These are phyloP conservation scores for Diaporthe nobilis DNA, from an alignment of 2,329 filamentous ascomycete species.

Conservation along the genomic window DNA sequence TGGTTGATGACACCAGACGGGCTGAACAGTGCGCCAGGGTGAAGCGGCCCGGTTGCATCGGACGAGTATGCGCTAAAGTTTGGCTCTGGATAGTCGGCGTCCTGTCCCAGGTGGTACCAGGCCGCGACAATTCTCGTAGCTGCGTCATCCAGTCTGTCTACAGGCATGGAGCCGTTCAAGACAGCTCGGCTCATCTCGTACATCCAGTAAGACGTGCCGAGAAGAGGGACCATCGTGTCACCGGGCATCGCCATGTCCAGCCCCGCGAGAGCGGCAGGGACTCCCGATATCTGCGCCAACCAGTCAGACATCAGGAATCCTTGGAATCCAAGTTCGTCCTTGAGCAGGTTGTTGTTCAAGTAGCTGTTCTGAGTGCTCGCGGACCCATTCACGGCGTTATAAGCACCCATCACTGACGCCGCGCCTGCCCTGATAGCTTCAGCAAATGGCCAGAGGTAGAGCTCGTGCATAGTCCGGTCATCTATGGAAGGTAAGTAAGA, in stretches of 20 bases:
- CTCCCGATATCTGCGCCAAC: slow-evolving; percentile 82
- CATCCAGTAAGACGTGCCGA: slow-evolving; percentile 68
- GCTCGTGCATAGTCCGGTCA: slow-evolving; percentile 81
- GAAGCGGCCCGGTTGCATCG: slow-evolving; percentile 67
- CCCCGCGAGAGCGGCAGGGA: slow-evolving; percentile 80
- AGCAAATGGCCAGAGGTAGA: slow-evolving; percentile 85
- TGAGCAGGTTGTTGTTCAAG: slow-evolving; percentile 81
- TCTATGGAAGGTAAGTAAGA: slow-evolving; percentile 55
- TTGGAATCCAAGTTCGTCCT: slow-evolving; percentile 85
- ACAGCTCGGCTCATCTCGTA: slow-evolving; percentile 68
- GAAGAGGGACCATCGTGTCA: slow-evolving; percentile 70
- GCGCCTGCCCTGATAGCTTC: slow-evolving; percentile 79
- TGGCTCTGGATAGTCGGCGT: slow-evolving; percentile 67
- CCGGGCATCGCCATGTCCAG: slow-evolving; percentile 75
- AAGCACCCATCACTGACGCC: slow-evolving; percentile 75
- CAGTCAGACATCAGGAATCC: slow-evolving; percentile 88
- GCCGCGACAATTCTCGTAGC: slow-evolving; percentile 70
- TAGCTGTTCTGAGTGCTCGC: slow-evolving; percentile 86
- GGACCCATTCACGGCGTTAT: slow-evolving; percentile 82
- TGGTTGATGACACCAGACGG: slow-evolving; percentile 76
- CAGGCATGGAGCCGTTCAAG: slow-evolving; percentile 69
- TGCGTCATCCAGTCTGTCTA: slow-evolving; percentile 70
- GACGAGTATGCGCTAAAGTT: slow-evolving; percentile 74
- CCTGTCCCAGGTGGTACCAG: slow-evolving; percentile 73
- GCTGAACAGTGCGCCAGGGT: slow-evolving; percentile 70